A percentile compares a stretch with the other conserved stretches of the same genome.
Conservation (phyloP, 2,329 filamentous ascomycete species). For the Ophiostoma ulmi region DNA sequence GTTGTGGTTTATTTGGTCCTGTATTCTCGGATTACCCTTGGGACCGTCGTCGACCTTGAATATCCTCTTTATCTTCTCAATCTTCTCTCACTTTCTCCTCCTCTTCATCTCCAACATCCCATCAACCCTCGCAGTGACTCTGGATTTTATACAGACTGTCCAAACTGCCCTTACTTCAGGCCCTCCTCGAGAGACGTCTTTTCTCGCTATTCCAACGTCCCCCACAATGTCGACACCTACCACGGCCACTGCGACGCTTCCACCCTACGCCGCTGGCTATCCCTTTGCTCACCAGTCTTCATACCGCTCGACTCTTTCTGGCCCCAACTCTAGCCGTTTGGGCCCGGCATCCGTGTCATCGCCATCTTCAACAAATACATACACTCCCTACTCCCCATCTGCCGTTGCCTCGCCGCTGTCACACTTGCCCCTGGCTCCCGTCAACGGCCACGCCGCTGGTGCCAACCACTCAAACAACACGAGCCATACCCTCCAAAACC, state of each 20-base stretch:
- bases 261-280: slow-evolving; percentile 63
- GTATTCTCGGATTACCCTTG: slow-evolving; percentile 2
- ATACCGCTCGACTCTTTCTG: slow-evolving; percentile 36
- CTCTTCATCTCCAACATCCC: not conserved
- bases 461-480: slow-evolving; percentile 17
- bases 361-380: slow-evolving; percentile 28
- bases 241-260: slow-evolving; percentile 67
- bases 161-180: not conserved
- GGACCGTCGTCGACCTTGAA: slow-evolving; percentile 7
- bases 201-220: slow-evolving; percentile 13
- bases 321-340: slow-evolving; percentile 35
- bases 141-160: not conserved
- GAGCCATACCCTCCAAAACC: not conserved
- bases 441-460: slow-evolving; percentile 22
- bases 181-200: slow-evolving; percentile 14
- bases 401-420: slow-evolving; percentile 23
- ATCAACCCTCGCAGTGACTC: not conserved
- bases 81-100: not conserved
- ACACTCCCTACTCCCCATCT: slow-evolving; percentile 29
- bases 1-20: not conserved
- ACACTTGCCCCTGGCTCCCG: slow-evolving; percentile 19
- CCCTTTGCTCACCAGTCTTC: slow-evolving; percentile 49
- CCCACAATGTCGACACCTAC: slow-evolving; percentile 74
- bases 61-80: not conserved
- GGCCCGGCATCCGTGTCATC: slow-evolving; percentile 34